Percentiles rank a stretch among this genome's conserved stretches.
phyloP scores from a whole-genome alignment of 306 rosid species.

The Sechiopsis laciniata region DNA sequence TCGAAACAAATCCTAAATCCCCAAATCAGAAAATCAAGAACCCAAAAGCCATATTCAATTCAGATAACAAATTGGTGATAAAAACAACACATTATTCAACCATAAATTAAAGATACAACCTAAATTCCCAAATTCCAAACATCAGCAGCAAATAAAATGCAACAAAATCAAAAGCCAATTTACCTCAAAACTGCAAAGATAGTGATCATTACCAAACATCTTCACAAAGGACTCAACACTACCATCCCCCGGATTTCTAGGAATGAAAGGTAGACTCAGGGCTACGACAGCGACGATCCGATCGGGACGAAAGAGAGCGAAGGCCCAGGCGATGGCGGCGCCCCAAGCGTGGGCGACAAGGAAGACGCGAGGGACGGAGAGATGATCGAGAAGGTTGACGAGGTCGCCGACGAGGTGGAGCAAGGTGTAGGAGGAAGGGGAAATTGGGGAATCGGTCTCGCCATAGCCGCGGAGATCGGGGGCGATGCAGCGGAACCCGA shows the following conservation, averaged over 20 bases:
- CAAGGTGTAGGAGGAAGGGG: conserved; percentile 5
- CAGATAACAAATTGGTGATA: too few relatives aligned
- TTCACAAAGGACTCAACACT: not conserved
- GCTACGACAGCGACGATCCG: conserved; percentile 18
- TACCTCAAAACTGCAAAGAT: conserved; percentile 10
- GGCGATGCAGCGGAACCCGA: conserved; percentile 23
- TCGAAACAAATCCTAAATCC: too few relatives aligned
- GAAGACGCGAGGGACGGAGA: conserved; percentile 19
- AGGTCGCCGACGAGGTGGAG: conserved; percentile 23
- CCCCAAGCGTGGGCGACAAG: conserved; percentile 27
- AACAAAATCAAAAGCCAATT: too few relatives aligned
- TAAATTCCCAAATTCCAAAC: too few relatives aligned
- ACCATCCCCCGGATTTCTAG: not conserved
- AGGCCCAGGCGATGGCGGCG: conserved; percentile 16
- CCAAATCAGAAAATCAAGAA: too few relatives aligned
- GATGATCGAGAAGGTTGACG: conserved; percentile 17
- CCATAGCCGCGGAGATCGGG: conserved; percentile 26
- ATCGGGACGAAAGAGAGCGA: conserved; percentile 21
- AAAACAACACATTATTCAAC: too few relatives aligned
- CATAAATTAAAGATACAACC: too few relatives aligned
- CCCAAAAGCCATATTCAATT: too few relatives aligned
- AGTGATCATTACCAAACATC: conserved; percentile 18
- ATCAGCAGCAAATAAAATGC: too few relatives aligned
- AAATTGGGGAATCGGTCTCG: conserved; percentile 3
- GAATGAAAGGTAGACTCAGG: conserved; percentile 1